Evolutionary conservation across 169 alveolate genomes (phyloP), one percentile per base, ranked within the genome.

Genomic region (Plasmodium berghei): DNA sequence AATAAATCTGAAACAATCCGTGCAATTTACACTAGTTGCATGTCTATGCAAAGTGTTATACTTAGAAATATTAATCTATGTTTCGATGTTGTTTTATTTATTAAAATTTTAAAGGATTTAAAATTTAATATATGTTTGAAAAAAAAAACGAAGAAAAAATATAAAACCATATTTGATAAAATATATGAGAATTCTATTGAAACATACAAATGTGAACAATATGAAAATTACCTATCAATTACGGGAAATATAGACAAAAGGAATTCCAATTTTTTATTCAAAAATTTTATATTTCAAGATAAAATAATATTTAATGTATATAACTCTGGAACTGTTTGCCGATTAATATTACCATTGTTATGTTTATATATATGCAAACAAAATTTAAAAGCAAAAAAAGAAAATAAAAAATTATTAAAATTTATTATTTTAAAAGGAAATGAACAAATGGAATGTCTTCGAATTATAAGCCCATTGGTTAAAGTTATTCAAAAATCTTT

Each of bases 301-400:
- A 52, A 52, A 59, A 20, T 61, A 10, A 28, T 49, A 20, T 42
- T 73, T 52, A 42, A 73, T 45, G 45, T 73, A 16, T 58, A 73
- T 61, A 73, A 73, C 28, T 59, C 73, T 22, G 88, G 88, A 9
- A 73, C 88, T 14, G 88, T 73, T 46, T 73, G 88, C 6, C 72
- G 88, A 10, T 61, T 73, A 52, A 16, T 73, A 42, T 16, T 73
- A 26, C 88, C 88, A 62, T 56, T 73, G 12, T 40, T 73, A 12
- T 73, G 88, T 42, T 49, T 73, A 26, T 73, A 73, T 67, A 73
- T 73, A 28, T 73, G 88, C 16, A 73, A 73, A 45, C 88, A 73
- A 18, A 73, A 73, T 73, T 42, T 73, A 54, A 73, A 73, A 28
- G 88, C 88, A 9, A 59, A 61, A 22, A 59, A 59, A 28, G 56